These are phyloP conservation scores for Penicillium sumatraense DNA, from an alignment of 2,329 filamentous ascomycete species.

Conservation along the genomic window DNA sequence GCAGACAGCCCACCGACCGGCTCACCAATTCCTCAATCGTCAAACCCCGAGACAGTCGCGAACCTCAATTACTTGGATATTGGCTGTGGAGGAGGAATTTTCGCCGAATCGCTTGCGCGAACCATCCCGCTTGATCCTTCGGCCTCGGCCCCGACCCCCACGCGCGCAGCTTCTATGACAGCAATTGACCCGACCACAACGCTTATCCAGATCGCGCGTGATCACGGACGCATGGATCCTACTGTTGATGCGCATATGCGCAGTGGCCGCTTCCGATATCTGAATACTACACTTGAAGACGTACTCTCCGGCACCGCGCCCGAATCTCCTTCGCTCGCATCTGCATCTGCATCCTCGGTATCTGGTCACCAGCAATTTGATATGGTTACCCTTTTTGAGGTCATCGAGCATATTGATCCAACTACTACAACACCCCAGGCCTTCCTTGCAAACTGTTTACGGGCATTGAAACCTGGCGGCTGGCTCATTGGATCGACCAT, in stretches of 20 bases:
- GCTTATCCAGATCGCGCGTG: slow-evolving; percentile 66
- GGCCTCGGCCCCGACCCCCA: slow-evolving; percentile 31
- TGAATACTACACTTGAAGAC: slow-evolving; percentile 76
- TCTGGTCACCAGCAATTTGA: slow-evolving; percentile 61
- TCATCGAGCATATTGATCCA: slow-evolving; percentile 86
- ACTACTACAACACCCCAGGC: slow-evolving; percentile 74
- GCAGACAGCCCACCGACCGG: slow-evolving; percentile 52
- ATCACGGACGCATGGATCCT: slow-evolving; percentile 77
- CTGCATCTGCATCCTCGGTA: slow-evolving; percentile 2
- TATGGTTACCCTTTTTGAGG: slow-evolving; percentile 87
- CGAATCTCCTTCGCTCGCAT: not conserved
- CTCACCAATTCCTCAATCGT: slow-evolving; percentile 32
- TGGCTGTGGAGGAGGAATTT: slow-evolving; percentile 95
- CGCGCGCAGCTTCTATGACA: slow-evolving; percentile 47
- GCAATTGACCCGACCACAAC: slow-evolving; percentile 51
- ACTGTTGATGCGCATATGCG: slow-evolving; percentile 59
- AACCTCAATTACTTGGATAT: slow-evolving; percentile 76
- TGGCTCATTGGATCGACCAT: slow-evolving; percentile 95
- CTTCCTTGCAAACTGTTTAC: slow-evolving; percentile 59
- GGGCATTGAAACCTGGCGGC: slow-evolving; percentile 82
- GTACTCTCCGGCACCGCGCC: slow-evolving; percentile 22
- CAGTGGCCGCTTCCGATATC: slow-evolving; percentile 66
- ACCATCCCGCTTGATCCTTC: slow-evolving; percentile 37
- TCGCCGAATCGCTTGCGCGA: slow-evolving; percentile 70
- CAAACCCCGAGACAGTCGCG: slow-evolving; percentile 23